phyloP scores from a whole-genome alignment of 2,329 filamentous ascomycete genomes.

The Colletotrichum tofieldiae region DNA sequence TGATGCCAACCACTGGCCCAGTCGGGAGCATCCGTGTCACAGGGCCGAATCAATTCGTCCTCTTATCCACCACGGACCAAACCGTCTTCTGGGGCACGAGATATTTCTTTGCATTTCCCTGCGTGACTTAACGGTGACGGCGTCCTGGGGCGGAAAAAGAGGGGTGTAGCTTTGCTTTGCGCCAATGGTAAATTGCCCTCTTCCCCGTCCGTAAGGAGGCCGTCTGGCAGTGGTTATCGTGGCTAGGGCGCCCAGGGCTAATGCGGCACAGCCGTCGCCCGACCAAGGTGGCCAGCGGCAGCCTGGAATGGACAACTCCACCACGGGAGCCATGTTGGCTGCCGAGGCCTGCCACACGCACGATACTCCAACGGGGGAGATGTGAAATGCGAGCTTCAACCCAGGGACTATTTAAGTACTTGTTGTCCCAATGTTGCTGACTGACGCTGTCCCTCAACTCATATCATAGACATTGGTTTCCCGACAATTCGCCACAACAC shows the following conservation, averaged over 20 bases:
- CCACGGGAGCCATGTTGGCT: too few relatives aligned
- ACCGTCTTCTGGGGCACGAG: background rate
- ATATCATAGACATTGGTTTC: background rate
- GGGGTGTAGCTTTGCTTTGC: background rate
- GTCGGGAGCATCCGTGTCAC: background rate
- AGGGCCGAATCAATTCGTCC: constrained; percentile 1
- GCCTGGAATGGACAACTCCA: background rate
- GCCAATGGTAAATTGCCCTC: background rate
- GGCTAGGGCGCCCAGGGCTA: background rate
- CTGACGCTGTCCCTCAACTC: background rate
- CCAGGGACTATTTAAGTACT: background rate
- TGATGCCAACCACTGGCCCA: too few relatives aligned
- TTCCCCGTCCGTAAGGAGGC: background rate
- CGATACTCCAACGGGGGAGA: too few relatives aligned
- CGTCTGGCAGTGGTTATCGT: background rate
- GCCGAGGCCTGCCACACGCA: too few relatives aligned
- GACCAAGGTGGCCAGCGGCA: constrained; percentile 9
- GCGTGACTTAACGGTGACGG: background rate
- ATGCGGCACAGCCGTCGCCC: constrained; percentile 31
- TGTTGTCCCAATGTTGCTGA: background rate
- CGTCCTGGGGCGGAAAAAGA: background rate
- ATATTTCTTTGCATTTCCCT: background rate
- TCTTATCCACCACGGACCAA: background rate
- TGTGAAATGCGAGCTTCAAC: background rate
- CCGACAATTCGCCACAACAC: background rate